phyloP scores from a whole-genome alignment of 1,284 basidiomycete genomes.

The Bondarzewia mesenterica region DNA sequence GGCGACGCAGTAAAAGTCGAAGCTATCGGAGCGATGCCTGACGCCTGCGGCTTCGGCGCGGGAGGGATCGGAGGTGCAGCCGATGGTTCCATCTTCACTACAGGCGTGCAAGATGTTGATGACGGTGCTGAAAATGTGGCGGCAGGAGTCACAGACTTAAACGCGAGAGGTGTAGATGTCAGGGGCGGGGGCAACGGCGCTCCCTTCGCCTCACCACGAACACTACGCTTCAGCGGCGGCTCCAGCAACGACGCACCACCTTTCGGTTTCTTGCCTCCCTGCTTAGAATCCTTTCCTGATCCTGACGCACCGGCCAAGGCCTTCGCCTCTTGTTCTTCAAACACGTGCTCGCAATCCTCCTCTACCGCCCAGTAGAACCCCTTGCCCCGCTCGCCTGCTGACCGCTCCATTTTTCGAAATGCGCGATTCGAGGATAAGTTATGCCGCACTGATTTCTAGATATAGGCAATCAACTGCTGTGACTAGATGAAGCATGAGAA shows the following conservation, averaged over 20 bases:
- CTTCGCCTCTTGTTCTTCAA: constrained; percentile 62
- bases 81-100: constrained; percentile 11
- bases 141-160: constrained; percentile 18
- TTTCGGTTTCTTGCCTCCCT: constrained; percentile 17
- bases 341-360: constrained; percentile 55
- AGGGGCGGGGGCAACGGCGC: constrained; percentile 56
- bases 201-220: constrained; percentile 49
- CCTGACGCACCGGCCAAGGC: constrained; percentile 30
- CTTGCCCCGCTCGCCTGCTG: constrained; percentile 80
- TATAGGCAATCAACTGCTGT: constrained; percentile 11
- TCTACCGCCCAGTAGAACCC: constrained; percentile 88
- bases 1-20: constrained; percentile 12
- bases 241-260: constrained; percentile 33
- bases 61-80: constrained; percentile 9
- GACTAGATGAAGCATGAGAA: constrained; percentile 8
- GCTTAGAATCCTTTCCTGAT: constrained; percentile 24
- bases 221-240: constrained; percentile 56
- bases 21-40: constrained; percentile 1
- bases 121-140: constrained; percentile 9
- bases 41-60: constrained; percentile 6
- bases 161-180: constrained; percentile 49
- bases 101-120: constrained; percentile 10
- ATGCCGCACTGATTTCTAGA: constrained; percentile 85
- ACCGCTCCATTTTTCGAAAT: constrained; percentile 80
- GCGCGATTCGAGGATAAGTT: constrained; percentile 85